phyloP scores from a whole-genome alignment of 305 asterid genomes.

The Nicotiana rustica region DNA sequence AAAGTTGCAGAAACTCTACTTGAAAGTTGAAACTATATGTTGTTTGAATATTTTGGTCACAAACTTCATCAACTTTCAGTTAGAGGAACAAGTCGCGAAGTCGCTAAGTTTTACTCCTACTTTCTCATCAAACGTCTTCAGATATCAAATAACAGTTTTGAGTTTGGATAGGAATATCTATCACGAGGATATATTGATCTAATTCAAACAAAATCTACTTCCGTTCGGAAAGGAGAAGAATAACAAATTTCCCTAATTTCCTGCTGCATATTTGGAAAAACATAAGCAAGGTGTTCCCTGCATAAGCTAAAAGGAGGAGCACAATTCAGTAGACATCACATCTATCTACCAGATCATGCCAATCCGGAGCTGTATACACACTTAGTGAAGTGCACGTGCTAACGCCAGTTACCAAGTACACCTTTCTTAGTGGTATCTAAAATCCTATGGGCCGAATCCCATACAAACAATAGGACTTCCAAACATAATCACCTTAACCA shows the following conservation, averaged over 20 bases:
- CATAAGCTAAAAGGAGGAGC: background rate
- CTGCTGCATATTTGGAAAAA: background rate
- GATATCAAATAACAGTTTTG: background rate
- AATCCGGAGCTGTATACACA: background rate
- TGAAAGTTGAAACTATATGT: background rate
- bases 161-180: background rate
- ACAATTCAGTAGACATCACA: background rate
- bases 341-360: background rate
- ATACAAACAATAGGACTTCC: background rate
- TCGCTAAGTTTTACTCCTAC: background rate
- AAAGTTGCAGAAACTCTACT: constrained; percentile 20
- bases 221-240: background rate
- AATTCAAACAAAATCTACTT: background rate
- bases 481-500: background rate
- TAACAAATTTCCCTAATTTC: constrained; percentile 8
- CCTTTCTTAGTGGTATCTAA: background rate
- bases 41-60: background rate
- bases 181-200: background rate
- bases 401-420: background rate
- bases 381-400: background rate
- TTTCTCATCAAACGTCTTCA: background rate
- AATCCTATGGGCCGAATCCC: background rate
- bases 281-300: background rate
- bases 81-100: background rate
- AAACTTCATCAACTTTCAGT: constrained; percentile 7